These are phyloP conservation scores for Stylosanthes scabra DNA, from an alignment of 331 rosid species.

Conservation along the genomic window DNA sequence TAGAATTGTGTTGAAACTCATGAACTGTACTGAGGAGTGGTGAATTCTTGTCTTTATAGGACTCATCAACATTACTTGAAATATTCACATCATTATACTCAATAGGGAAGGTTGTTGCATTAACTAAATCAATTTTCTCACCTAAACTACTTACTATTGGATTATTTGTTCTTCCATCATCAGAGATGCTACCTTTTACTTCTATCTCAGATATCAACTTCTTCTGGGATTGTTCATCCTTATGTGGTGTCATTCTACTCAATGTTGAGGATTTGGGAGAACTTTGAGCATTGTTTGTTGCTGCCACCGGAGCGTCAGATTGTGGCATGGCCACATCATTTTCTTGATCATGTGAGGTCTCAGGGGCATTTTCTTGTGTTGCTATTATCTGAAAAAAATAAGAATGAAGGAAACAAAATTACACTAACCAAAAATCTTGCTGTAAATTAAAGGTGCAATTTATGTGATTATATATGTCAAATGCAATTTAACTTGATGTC, in stretches of 20 bases:
- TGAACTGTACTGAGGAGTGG: constrained; percentile 3
- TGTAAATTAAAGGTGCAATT: not conserved
- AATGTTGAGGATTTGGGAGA: too few species aligned
- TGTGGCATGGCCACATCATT: constrained; percentile 22
- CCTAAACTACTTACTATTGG: not conserved
- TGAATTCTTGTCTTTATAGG: constrained; percentile 27
- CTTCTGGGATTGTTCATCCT: constrained; percentile 32
- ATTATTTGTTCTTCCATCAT: constrained; percentile 22
- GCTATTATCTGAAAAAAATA: constrained; percentile 40
- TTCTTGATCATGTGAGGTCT: constrained; percentile 28
- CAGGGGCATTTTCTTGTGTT: constrained; percentile 28
- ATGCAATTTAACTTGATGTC: not conserved
- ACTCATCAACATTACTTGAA: constrained; percentile 21
- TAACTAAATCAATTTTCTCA: constrained; percentile 31
- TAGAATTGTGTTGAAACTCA: constrained; percentile 29
- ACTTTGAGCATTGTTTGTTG: too few species aligned
- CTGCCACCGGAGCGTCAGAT: constrained; percentile 9
- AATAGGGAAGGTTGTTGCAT: constrained; percentile 19
- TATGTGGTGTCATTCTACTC: constrained; percentile 8
- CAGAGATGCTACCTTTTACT: constrained; percentile 26
- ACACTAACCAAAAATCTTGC: constrained; percentile 13
- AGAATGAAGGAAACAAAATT: constrained; percentile 29
- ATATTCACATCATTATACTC: constrained; percentile 11
- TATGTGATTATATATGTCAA: not conserved
- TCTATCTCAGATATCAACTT: constrained; percentile 22